Percentiles rank a stretch among this genome's conserved stretches.
phyloP scores from a whole-genome alignment of 208 protist species.

The Angomonas ambiguus region DNA sequence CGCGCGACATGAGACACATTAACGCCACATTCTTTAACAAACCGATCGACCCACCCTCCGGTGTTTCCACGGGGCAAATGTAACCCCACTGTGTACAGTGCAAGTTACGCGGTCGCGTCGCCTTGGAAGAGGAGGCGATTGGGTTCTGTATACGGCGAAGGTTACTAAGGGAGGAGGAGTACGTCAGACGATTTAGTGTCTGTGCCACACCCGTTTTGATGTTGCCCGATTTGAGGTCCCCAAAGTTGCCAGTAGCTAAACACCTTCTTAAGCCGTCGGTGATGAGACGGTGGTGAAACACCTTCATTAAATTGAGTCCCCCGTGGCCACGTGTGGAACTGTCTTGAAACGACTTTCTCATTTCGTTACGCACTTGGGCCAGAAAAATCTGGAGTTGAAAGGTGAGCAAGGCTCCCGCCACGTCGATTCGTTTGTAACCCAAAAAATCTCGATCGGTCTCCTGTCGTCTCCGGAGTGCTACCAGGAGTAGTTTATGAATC shows the following conservation, averaged over 20 bases:
- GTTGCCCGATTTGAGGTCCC: conserved; percentile 96
- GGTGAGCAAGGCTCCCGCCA: conserved; percentile 95
- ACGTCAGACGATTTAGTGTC: conserved; percentile 97
- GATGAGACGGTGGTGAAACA: conserved; percentile 95
- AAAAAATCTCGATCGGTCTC: conserved; percentile 99
- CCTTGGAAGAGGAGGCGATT: conserved; percentile 98
- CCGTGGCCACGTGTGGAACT: conserved; percentile 42
- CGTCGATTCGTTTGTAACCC: conserved; percentile 98
- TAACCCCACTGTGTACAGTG: conserved; percentile 99
- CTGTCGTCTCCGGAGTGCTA: conserved; percentile 74
- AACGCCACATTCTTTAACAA: conserved; percentile 99
- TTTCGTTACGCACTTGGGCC: conserved; percentile 97
- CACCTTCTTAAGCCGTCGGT: conserved; percentile 96
- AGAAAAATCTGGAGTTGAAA: conserved; percentile 94
- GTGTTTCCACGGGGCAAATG: conserved; percentile 99
- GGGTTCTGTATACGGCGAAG: conserved; percentile 97
- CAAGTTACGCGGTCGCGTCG: conserved; percentile 95
- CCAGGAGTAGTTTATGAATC: conserved; percentile 95
- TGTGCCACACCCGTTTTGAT: conserved; percentile 95
- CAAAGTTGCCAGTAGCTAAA: conserved; percentile 99
- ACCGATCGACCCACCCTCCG: conserved; percentile 98
- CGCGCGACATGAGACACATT: conserved; percentile 97
- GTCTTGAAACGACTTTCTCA: conserved; percentile 91
- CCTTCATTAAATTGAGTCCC: conserved; percentile 57
- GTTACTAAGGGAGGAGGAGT: conserved; percentile 97